Percentiles rank a stretch among this genome's conserved stretches.
These are phyloP conservation scores for Fragosphaeria purpurea DNA, from an alignment of 2,329 filamentous ascomycete genomes.

Conservation along the genomic window DNA sequence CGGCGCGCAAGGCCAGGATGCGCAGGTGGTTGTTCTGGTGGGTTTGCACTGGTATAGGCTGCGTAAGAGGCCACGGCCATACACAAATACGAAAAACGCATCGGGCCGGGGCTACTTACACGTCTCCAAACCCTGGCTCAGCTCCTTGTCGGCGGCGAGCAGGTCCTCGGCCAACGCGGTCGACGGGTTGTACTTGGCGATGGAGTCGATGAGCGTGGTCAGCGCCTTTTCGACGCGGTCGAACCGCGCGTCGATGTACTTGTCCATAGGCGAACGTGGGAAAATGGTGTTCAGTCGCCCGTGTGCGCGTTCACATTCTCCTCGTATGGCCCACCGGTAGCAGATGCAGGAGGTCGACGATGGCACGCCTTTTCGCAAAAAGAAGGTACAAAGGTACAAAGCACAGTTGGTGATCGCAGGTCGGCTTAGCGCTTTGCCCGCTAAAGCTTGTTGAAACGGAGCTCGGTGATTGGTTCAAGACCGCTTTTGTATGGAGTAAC, in stretches of 20 bases:
- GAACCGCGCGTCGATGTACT: slow-evolving; percentile 50
- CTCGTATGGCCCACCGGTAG: not conserved
- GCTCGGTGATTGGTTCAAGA: slow-evolving; percentile 12
- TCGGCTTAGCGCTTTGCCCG: not conserved
- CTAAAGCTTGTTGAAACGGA: slow-evolving; percentile 9
- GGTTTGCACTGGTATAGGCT: slow-evolving; percentile 43
- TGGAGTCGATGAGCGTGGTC: slow-evolving; percentile 63
- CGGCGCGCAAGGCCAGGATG: slow-evolving; percentile 57
- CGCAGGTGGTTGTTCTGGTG: slow-evolving; percentile 68
- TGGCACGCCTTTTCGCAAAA: not conserved
- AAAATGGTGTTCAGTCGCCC: not conserved
- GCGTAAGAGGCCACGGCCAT: too few species aligned
- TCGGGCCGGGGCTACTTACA: slow-evolving; percentile 30
- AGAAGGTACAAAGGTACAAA: slow-evolving; percentile 1
- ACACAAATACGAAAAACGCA: too few species aligned
- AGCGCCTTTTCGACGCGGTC: slow-evolving; percentile 59
- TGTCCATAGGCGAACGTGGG: slow-evolving; percentile 41
- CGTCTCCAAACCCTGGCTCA: slow-evolving; percentile 55
- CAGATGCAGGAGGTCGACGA: not conserved
- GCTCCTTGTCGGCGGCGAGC: slow-evolving; percentile 56
- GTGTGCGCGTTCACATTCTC: not conserved
- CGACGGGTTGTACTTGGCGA: slow-evolving; percentile 73
- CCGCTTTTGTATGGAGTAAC: too few species aligned
- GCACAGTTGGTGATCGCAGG: not conserved
- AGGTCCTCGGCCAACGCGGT: slow-evolving; percentile 58